Evolutionary conservation across 164 flowering plant genomes (phyloP).

Genomic region (Piper betle): DNA sequence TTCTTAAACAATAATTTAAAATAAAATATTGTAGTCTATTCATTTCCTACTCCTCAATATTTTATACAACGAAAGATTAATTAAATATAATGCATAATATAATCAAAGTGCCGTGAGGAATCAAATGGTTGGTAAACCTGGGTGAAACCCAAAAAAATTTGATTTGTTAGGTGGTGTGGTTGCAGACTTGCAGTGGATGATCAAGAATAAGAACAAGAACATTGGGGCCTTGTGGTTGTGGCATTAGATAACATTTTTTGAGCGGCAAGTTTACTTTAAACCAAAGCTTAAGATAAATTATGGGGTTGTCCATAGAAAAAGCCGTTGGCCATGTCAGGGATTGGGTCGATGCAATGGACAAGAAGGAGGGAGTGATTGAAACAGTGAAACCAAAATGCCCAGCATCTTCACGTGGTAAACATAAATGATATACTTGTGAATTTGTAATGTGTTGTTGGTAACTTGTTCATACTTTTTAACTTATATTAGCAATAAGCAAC

Average conservation of each 20-base stretch:
- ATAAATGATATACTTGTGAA: constrained; percentile 1
- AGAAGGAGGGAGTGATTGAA: constrained; percentile 1
- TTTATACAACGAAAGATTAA: too few relatives aligned
- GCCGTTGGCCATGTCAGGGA: constrained; percentile 1
- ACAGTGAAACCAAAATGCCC: constrained; percentile 5
- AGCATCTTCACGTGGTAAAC: constrained; percentile 5
- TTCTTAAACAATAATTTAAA: too few relatives aligned
- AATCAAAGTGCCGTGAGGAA: not conserved
- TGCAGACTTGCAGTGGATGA: not conserved
- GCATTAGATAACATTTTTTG: constrained; percentile 11
- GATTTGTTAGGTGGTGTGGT: constrained; percentile 16
- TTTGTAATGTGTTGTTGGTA: not conserved
- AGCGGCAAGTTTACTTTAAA: constrained; percentile 10
- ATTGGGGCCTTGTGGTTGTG: constrained; percentile 9
- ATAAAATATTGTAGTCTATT: not conserved
- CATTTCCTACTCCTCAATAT: not conserved
- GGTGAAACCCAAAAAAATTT: constrained; percentile 1
- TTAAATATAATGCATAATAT: too few relatives aligned
- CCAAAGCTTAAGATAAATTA: constrained; percentile 1
- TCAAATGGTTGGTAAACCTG: not conserved
- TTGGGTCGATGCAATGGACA: not conserved
- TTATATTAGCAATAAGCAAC: too few relatives aligned
- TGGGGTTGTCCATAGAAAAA: not conserved
- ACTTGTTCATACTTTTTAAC: too few relatives aligned
- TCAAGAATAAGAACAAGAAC: constrained; percentile 9